Evolutionary conservation across 2,329 filamentous ascomycete genomes (phyloP).

Genomic region (Ophiosphaerella herpotricha): DNA sequence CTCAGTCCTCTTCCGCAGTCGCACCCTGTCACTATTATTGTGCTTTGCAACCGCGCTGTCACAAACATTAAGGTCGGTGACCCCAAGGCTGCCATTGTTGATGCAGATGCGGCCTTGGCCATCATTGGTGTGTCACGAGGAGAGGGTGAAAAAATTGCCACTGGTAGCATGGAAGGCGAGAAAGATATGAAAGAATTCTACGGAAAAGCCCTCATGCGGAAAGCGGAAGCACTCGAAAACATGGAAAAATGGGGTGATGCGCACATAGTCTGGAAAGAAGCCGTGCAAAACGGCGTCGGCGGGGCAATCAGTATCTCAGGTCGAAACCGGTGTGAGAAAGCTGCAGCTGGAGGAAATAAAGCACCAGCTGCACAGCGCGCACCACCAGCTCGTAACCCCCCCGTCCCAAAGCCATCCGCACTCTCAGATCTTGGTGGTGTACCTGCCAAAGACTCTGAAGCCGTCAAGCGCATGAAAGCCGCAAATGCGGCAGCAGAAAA

Average conservation of each 20-base stretch:
- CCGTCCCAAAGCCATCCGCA: slow-evolving; percentile 46
- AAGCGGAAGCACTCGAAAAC: slow-evolving; percentile 93
- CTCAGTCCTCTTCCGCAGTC: slow-evolving; percentile 72
- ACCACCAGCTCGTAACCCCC: slow-evolving; percentile 33
- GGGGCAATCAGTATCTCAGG: slow-evolving; percentile 83
- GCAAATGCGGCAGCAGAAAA: slow-evolving; percentile 85
- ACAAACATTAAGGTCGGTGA: slow-evolving; percentile 91
- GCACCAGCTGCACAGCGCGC: slow-evolving; percentile 26
- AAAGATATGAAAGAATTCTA: slow-evolving; percentile 94
- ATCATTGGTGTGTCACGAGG: slow-evolving; percentile 82
- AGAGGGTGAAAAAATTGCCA: slow-evolving; percentile 76
- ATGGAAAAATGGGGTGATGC: slow-evolving; percentile 94
- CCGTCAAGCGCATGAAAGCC: slow-evolving; percentile 78
- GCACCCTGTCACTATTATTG: slow-evolving; percentile 85
- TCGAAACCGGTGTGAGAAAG: slow-evolving; percentile 86
- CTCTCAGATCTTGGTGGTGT: slow-evolving; percentile 47
- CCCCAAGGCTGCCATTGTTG: slow-evolving; percentile 81
- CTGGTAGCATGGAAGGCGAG: slow-evolving; percentile 61
- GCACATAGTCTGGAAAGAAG: slow-evolving; percentile 75
- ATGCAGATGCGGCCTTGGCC: slow-evolving; percentile 78
- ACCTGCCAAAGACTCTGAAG: slow-evolving; percentile 65
- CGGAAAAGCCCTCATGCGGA: slow-evolving; percentile 89
- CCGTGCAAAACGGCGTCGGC: slow-evolving; percentile 84
- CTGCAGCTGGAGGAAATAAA: slow-evolving; percentile 55
- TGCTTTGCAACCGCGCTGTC: slow-evolving; percentile 88